Percentiles rank a stretch among this genome's conserved stretches.
Conservation (phyloP, 148 eudicot species). For the Silene latifolia region DNA sequence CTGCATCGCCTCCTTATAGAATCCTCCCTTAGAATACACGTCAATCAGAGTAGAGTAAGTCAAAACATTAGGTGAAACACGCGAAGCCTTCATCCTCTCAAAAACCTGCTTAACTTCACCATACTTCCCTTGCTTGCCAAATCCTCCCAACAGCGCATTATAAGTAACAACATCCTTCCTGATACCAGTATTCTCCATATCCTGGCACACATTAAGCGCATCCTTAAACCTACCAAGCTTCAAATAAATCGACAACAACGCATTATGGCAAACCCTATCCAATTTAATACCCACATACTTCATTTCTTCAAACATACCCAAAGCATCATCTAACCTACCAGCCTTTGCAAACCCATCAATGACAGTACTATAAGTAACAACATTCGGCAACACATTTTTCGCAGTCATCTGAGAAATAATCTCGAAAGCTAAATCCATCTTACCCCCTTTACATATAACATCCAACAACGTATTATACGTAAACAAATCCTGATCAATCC, state of each 20-base stretch:
- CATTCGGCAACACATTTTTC: slow-evolving; percentile 72
- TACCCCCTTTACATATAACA: slow-evolving; percentile 79
- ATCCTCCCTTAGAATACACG: slow-evolving; percentile 72
- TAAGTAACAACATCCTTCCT: slow-evolving; percentile 92
- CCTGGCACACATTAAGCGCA: slow-evolving; percentile 65
- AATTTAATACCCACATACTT: slow-evolving; percentile 53
- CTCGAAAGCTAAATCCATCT: slow-evolving; percentile 62
- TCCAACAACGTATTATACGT: slow-evolving; percentile 89
- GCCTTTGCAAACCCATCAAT: slow-evolving; percentile 86
- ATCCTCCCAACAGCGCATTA: slow-evolving; percentile 85
- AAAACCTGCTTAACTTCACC: slow-evolving; percentile 66
- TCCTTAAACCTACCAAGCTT: slow-evolving; percentile 86
- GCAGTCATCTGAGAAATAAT: slow-evolving; percentile 78
- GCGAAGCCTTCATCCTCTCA: slow-evolving; percentile 58
- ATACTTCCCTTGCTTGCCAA: slow-evolving; percentile 92
- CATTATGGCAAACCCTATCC: slow-evolving; percentile 85
- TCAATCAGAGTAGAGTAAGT: slow-evolving; percentile 88
- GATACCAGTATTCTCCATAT: slow-evolving; percentile 78
- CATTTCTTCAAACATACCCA: slow-evolving; percentile 78
- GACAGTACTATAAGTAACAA: slow-evolving; percentile 87
- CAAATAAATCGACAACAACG: slow-evolving; percentile 72
- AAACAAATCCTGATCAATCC: slow-evolving; percentile 86
- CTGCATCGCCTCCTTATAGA: slow-evolving; percentile 70
- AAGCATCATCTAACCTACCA: slow-evolving; percentile 67
- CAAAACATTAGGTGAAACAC: slow-evolving; percentile 61